Evolutionary conservation across 768 basidiomycete genomes (phyloP).

Genomic region (Kwoniella sp.): DNA sequence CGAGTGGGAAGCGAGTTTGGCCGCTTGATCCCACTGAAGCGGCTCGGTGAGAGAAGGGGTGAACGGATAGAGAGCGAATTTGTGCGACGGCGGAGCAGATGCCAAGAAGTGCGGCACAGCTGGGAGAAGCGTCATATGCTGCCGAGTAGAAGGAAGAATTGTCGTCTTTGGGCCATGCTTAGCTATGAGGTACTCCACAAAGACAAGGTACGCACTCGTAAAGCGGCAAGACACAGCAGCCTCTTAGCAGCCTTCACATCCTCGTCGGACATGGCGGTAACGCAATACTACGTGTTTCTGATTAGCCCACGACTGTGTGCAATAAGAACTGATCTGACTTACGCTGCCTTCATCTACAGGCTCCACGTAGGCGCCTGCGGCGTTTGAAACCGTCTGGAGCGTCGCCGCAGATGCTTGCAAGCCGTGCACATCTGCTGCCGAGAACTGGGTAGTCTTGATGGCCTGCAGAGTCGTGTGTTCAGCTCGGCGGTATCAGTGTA

Average conservation of each 20-base stretch:
- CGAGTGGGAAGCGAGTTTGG: not conserved
- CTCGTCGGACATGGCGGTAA: slow-evolving; percentile 7
- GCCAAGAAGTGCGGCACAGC: slow-evolving; percentile 2
- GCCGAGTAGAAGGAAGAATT: slow-evolving; percentile 5
- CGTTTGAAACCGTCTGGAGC: slow-evolving; percentile 10
- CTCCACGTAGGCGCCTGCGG: slow-evolving; percentile 12
- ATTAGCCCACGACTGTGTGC: not conserved
- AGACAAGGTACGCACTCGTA: not conserved
- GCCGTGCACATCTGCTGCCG: not conserved
- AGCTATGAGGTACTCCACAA: not conserved
- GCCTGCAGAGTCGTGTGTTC: not conserved
- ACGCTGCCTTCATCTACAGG: not conserved
- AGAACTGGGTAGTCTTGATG: slow-evolving; percentile 1
- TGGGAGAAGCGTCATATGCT: slow-evolving; percentile 2
- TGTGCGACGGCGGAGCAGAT: not conserved
- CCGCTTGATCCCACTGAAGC: slow-evolving; percentile 1
- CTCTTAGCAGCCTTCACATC: slow-evolving; percentile 8
- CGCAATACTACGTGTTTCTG: slow-evolving; percentile 2
- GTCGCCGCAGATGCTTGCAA: not conserved
- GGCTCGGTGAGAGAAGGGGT: slow-evolving; percentile 6
- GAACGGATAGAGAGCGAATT: slow-evolving; percentile 15
- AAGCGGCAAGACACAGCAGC: not conserved
- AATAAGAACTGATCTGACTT: not conserved
- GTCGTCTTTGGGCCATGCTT: not conserved
- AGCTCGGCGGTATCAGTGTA: not conserved